These are phyloP conservation scores for Phytophthora pinifolia DNA, from an alignment of 352 stramenopile genomes.

Conservation along the genomic window DNA sequence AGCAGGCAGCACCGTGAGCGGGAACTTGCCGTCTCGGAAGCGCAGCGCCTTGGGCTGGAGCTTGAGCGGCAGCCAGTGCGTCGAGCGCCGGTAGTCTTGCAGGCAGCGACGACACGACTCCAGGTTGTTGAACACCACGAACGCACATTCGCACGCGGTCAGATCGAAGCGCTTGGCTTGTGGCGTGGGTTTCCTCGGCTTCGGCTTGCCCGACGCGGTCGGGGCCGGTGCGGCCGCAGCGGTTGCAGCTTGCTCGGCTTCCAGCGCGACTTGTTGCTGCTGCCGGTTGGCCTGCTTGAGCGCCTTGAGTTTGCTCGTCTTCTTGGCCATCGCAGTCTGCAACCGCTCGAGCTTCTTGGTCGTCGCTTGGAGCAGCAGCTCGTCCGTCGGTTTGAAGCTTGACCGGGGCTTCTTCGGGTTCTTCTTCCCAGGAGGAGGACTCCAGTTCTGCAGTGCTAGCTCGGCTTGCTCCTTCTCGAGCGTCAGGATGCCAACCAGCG, in stretches of 20 bases:
- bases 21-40: slow-evolving; percentile 53
- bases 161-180: slow-evolving; percentile 50
- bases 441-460: slow-evolving; percentile 19
- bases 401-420: slow-evolving; percentile 33
- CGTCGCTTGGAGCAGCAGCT: slow-evolving; percentile 37
- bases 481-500: slow-evolving; percentile 53
- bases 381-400: slow-evolving; percentile 35
- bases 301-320: slow-evolving; percentile 66
- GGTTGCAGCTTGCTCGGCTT: too few species aligned
- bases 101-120: slow-evolving; percentile 76
- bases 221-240: neutral
- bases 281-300: slow-evolving; percentile 42
- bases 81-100: slow-evolving; percentile 70
- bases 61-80: slow-evolving; percentile 35
- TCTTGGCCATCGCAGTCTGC: slow-evolving; percentile 42
- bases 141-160: slow-evolving; percentile 73
- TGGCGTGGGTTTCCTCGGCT: too few species aligned
- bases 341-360: slow-evolving; percentile 36
- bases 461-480: slow-evolving; percentile 42
- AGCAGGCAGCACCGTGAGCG: slow-evolving; percentile 50
- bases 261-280: too few species aligned
- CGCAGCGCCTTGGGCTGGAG: slow-evolving; percentile 62
- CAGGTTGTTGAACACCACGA: slow-evolving; percentile 89
- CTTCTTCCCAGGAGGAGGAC: slow-evolving; percentile 27
- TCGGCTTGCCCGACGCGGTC: slow-evolving; percentile 6